These are phyloP conservation scores for Fusarium sp. DNA, from an alignment of 2,329 filamentous ascomycete species.

Conservation along the genomic window DNA sequence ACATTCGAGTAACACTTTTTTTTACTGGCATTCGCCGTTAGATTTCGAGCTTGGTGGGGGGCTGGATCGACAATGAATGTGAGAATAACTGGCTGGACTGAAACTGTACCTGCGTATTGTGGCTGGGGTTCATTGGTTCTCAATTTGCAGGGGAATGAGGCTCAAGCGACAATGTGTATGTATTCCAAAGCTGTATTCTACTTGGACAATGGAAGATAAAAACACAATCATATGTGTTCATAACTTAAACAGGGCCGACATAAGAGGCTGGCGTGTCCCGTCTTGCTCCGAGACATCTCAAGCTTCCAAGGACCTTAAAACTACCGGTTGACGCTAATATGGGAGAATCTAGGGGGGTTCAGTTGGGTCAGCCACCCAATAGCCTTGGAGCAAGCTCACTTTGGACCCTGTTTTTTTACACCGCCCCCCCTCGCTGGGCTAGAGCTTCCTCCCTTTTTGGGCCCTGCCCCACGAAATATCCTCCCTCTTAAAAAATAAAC, in stretches of 20 bases:
- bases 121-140: constrained; percentile 21
- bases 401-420: constrained; percentile 34
- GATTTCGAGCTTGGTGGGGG: constrained; percentile 34
- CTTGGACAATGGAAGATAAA: background rate
- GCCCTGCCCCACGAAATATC: constrained; percentile 42
- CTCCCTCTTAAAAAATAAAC: constrained; percentile 43
- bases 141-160: background rate
- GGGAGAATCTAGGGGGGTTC: constrained; percentile 20
- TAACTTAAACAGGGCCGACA: background rate
- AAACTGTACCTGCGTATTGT: constrained; percentile 43
- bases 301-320: constrained; percentile 29
- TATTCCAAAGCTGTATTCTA: background rate
- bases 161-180: constrained; percentile 1
- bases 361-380: constrained; percentile 20
- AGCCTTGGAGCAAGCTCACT: background rate
- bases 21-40: constrained; percentile 18
- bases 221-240: background rate
- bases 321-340: constrained; percentile 35
- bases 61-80: constrained; percentile 34
- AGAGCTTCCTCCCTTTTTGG: constrained; percentile 40
- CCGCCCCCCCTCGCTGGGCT: constrained; percentile 38
- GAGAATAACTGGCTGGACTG: constrained; percentile 21
- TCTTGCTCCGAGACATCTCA: constrained; percentile 23
- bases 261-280: constrained; percentile 6
- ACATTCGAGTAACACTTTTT: background rate